Base-by-base conservation (phyloP, 345 rosid genomes). In the Dipteronia sinensis region DNA sequence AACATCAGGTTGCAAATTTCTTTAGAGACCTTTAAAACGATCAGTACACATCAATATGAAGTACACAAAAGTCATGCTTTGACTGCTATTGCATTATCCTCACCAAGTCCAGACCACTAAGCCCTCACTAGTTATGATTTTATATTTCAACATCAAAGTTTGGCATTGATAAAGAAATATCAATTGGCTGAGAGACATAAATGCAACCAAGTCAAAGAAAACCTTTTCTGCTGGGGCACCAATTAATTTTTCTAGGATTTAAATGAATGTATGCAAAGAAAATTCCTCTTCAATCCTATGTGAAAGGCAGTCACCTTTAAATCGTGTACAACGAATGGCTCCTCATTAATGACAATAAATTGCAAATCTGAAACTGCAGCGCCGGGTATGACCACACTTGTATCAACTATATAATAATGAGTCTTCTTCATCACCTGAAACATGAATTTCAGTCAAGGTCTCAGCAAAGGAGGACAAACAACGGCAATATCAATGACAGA, bases 381-480 rank as follows among this genome's bases (percentile, higher is more conserved):
- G 17, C 98, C 98, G 23, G 97, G 95, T 82, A 68, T 83, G 67
- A 92, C 77, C 79, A 78, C 89, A 81, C 97, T 90, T 17, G 92
- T 89, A 81, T 95, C 99, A 72, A 95, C 94, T 83, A 95, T 83
- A 89, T 95, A 95, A 83, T 92, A 93, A 79, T 92, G 99, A 71
- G 99, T 93, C 88, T 95, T 93, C 88, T 95, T 91, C 98, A 95
- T 92, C 86, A 95, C 99, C 98, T 93, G 87, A 75, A 67, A 76
- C 77, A 56, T 56, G 62, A 56, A n/a, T 56, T 17, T 19, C 8
- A 6, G 62, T 56, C 20, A 17, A 56, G 20, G 23, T 17, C 62
- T 56, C 25, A 56, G 1, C 62, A 34, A 6, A 56, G 55, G 55
- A n/a, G 55, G 16, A 49, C 16, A 11, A 49, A 49, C 55, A 49